Evolutionary conservation across 768 basidiomycete species (phyloP), one percentile per base, ranked within the genome.

Genomic region (Megacollybia marginata): DNA sequence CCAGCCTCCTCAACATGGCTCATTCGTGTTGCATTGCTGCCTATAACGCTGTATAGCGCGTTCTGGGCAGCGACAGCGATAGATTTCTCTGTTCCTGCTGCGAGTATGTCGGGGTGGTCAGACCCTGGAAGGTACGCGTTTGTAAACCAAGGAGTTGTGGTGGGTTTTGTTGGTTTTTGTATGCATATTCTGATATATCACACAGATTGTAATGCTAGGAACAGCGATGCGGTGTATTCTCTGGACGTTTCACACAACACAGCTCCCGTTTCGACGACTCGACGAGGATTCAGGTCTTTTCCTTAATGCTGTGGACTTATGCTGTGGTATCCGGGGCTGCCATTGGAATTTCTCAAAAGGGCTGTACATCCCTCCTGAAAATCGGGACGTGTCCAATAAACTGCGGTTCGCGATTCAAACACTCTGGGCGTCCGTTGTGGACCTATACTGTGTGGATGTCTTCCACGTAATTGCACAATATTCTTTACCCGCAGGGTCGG

Each of bases 261-360:
- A 28, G 20, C 46, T 36, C 28, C 33, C 16, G 11, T 33, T 9
- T 48, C 28, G 2, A 35, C 6, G 42, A 2, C n/a, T n/a, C n/a
- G 31, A 13, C 8, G 20, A 28, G 36, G 32, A 48, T 16, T 32
- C 19, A 38, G 23, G n/a, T 33, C 32, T 65, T 4, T 47, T 58
- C 7, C 51, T 61, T 40, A 73, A 85, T 48, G 73, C 74, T 2
- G 53, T 73, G 11, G 81, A 85, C 48, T 69, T 86, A 16, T 54
- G 52, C 20, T 66, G 63, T 55, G 80, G 74, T 52, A 55, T 78
- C 12, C 79, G 84, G 15, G 84, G 83, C 7, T 57, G 68, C 43
- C 81, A 79, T 12, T 85, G 83, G 83, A 65, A 74, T 42, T 83
- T 80, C 75, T 78, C 80, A 2, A 54, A 62, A 28, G 67, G 69